Evolutionary conservation across 2,329 filamentous ascomycete species (phyloP).

Genomic region (Talaromyces islandicus): DNA sequence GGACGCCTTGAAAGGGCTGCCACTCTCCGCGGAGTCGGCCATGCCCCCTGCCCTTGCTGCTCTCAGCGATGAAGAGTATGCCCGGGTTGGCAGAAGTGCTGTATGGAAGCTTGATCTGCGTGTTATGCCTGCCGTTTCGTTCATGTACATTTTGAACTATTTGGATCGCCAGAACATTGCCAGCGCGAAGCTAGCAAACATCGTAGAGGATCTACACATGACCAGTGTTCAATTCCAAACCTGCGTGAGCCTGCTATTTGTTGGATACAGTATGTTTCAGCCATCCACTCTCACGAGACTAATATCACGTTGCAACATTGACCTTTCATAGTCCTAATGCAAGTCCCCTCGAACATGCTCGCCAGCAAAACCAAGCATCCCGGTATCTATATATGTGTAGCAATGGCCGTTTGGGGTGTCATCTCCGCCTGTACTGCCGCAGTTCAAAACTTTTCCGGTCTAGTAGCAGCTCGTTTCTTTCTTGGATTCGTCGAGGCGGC

Average conservation of each 20-base stretch:
- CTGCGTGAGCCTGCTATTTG: conserved; percentile 5
- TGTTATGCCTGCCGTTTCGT: background rate
- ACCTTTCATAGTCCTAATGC: background rate
- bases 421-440: conserved; percentile 1
- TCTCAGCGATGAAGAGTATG: conserved; percentile 7
- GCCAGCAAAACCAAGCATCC: background rate
- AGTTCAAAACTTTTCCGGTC: background rate
- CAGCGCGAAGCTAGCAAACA: background rate
- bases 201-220: background rate
- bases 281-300: background rate
- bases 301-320: background rate
- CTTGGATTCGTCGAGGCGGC: conserved; percentile 60
- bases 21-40: background rate
- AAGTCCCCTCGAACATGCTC: conserved; percentile 10
- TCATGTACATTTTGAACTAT: conserved; percentile 10
- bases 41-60: conserved; percentile 11
- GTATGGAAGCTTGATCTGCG: conserved; percentile 4
- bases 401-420: conserved; percentile 4
- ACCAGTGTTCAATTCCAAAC: background rate
- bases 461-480: conserved; percentile 24
- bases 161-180: conserved; percentile 8
- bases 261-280: background rate
- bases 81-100: background rate
- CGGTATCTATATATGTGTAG: background rate
- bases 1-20: background rate